Conservation (phyloP, 176 grass and related monocot genomes). For the Carex scoparia region DNA sequence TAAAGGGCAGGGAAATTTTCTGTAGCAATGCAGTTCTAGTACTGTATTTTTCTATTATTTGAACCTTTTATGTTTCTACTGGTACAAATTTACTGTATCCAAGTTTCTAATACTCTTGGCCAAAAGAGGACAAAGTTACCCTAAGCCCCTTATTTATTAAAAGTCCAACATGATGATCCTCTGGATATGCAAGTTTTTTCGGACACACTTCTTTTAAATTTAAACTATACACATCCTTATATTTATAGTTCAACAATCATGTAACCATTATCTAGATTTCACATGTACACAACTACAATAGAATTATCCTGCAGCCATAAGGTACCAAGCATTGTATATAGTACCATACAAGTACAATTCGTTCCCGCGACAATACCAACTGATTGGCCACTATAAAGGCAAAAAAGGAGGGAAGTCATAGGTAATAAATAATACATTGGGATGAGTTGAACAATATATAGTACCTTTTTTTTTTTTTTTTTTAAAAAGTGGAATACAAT, state of each 20-base stretch:
- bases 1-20: too few relatives aligned
- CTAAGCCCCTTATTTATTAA: too few relatives aligned
- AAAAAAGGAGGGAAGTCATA: not conserved
- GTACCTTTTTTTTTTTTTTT: slow-evolving; percentile 15
- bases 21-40: too few relatives aligned
- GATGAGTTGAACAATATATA: not conserved
- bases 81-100: too few relatives aligned
- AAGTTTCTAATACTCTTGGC: too few relatives aligned
- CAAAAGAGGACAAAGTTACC: too few relatives aligned
- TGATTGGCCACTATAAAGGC: not conserved
- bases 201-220: not conserved
- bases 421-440: not conserved
- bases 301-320: not conserved
- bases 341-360: not conserved
- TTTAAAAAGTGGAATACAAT: not conserved
- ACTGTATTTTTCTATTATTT: too few relatives aligned
- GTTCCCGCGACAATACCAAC: not conserved
- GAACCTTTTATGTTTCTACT: too few relatives aligned
- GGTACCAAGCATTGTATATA: not conserved
- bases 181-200: not conserved
- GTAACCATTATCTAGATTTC: not conserved
- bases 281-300: not conserved
- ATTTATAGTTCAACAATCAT: not conserved
- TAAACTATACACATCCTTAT: not conserved
- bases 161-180: not conserved